Evolutionary conservation across 139 green algal species (phyloP).

Genomic region (Tetradesmus obliquus): DNA sequence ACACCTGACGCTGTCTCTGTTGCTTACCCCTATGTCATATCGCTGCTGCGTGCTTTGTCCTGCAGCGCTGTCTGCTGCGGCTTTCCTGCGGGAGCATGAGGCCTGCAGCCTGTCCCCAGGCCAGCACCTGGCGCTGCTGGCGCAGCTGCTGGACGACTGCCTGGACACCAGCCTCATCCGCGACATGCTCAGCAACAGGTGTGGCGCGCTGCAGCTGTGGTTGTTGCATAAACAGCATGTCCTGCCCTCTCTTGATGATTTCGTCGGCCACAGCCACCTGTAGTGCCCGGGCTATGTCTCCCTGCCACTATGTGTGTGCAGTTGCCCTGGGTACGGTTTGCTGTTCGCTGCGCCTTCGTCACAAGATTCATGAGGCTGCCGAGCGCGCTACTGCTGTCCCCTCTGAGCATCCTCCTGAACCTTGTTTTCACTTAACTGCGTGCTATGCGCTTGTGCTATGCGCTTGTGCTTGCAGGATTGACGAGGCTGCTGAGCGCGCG

Average conservation of each 20-base stretch:
- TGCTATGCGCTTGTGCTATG: neutral
- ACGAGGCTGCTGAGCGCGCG: slow-evolving; percentile 27
- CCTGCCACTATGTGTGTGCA: no score
- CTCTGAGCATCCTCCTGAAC: no score
- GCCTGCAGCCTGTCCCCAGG: neutral
- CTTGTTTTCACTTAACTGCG: no score
- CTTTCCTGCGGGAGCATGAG: slow-evolving; percentile 7
- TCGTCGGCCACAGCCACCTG: no score
- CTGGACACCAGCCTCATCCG: slow-evolving; percentile 41
- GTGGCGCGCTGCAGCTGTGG: neutral
- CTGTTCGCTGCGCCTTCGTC: no score
- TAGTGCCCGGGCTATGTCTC: no score
- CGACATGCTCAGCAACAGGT: slow-evolving; percentile 16
- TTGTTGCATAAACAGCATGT: neutral
- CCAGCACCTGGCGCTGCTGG: slow-evolving; percentile 45
- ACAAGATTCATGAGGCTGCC: no score
- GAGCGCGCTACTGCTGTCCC: no score
- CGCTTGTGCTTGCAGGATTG: slow-evolving; percentile 19
- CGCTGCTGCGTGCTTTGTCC: neutral
- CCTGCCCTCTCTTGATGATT: neutral
- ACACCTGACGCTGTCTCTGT: slow-evolving; percentile 38
- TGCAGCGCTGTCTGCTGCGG: slow-evolving; percentile 3
- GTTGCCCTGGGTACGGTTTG: no score
- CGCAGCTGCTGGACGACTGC: slow-evolving; percentile 44
- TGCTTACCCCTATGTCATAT: no score